These are phyloP conservation scores for Gossypium lobatum DNA, from an alignment of 441 rosid genomes.

Conservation along the genomic window DNA sequence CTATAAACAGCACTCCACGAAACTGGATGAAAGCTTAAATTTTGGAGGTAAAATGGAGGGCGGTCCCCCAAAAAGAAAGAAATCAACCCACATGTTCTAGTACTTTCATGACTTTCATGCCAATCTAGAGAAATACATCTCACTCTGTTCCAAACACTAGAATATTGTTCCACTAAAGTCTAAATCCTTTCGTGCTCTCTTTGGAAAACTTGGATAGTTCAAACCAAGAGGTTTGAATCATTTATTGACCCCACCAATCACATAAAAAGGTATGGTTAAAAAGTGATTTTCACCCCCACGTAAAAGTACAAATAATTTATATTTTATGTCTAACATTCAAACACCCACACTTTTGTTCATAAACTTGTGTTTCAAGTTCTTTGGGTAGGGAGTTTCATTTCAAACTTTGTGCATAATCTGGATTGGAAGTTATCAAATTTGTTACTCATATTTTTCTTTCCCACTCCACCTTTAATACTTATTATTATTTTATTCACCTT, in stretches of 20 bases:
- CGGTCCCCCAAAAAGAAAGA: background rate
- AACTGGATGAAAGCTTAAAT: background rate
- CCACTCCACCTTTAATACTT: too few relatives aligned
- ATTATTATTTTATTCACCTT: too few relatives aligned
- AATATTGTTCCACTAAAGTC: background rate
- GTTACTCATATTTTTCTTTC: too few relatives aligned
- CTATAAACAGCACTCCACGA: background rate
- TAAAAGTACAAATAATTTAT: too few relatives aligned
- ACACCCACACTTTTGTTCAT: too few relatives aligned
- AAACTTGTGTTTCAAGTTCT: too few relatives aligned
- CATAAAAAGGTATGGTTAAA: too few relatives aligned
- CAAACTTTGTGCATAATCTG: too few relatives aligned
- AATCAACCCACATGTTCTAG: background rate
- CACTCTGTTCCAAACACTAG: background rate
- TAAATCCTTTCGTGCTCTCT: background rate
- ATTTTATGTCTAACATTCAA: too few relatives aligned
- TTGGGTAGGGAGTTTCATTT: too few relatives aligned
- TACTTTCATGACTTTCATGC: background rate
- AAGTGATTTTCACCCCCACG: too few relatives aligned
- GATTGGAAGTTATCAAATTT: too few relatives aligned
- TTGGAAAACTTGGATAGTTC: background rate
- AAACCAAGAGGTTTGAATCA: background rate
- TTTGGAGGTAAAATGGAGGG: background rate
- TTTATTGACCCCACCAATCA: background rate
- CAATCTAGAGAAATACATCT: background rate